Conservation (phyloP, 1,284 basidiomycete genomes). For the Cutaneotrichosporon daszewskae region DNA sequence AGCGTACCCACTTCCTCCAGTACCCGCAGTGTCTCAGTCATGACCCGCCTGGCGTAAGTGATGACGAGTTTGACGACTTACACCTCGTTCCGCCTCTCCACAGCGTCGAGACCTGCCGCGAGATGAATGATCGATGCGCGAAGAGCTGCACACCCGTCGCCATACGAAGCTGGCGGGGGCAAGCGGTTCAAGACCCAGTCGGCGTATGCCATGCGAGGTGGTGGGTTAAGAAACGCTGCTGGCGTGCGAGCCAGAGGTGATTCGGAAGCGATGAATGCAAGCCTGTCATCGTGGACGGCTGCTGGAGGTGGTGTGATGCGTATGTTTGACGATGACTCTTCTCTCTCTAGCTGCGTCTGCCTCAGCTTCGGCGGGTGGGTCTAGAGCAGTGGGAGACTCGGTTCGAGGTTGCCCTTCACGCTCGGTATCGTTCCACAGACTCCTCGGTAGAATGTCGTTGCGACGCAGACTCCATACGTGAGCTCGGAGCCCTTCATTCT, state of each 20-base stretch:
- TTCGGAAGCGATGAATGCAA: too few species aligned
- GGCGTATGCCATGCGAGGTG: conserved; percentile 4
- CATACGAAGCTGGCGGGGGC: neutral
- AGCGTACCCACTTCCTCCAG: conserved; percentile 70
- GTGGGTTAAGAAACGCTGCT: conserved; percentile 2
- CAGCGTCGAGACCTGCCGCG: conserved; percentile 30
- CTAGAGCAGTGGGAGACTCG: too few species aligned
- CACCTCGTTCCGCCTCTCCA: conserved; percentile 36
- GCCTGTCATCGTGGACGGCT: too few species aligned
- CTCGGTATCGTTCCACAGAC: neutral
- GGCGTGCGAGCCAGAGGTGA: too few species aligned
- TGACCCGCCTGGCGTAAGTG: conserved; percentile 34
- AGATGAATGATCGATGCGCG: conserved; percentile 25
- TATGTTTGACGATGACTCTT: too few species aligned
- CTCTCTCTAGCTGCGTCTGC: too few species aligned
- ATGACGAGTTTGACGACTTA: conserved; percentile 7
- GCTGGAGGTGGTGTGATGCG: too few species aligned
- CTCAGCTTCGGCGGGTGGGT: too few species aligned
- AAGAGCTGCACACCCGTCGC: conserved; percentile 10
- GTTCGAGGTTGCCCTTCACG: too few species aligned
- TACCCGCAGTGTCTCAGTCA: conserved; percentile 64
- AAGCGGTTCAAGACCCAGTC: conserved; percentile 9
- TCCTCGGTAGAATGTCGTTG: neutral
- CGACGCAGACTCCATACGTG: conserved; percentile 52
- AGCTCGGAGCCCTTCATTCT: conserved; percentile 57